These are phyloP conservation scores for Zoysia matrella DNA, from an alignment of 202 grass and related monocot species.

Conservation along the genomic window DNA sequence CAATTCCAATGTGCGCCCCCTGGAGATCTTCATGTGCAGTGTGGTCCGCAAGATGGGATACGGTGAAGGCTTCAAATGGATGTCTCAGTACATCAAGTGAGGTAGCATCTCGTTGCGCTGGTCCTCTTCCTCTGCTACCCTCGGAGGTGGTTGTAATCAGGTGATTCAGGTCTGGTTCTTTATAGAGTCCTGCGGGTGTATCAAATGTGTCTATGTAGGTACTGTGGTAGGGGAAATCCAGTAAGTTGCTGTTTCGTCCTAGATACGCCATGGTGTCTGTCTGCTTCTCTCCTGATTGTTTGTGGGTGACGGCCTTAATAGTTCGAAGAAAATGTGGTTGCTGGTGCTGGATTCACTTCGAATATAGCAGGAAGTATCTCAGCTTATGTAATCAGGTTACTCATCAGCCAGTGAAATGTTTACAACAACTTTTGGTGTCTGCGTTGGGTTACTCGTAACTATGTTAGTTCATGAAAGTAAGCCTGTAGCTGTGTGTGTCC, in stretches of 20 bases:
- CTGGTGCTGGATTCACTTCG: constrained; percentile 16
- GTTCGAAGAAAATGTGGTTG: constrained; percentile 1
- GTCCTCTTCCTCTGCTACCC: neutral
- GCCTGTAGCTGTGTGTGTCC: neutral
- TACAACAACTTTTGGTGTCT: neutral
- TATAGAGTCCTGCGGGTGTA: neutral
- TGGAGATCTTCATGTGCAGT: constrained; percentile 76
- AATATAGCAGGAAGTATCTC: constrained; percentile 10
- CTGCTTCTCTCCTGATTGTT: constrained; percentile 37
- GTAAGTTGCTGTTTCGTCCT: constrained; percentile 45
- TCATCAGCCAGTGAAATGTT: constrained; percentile 23
- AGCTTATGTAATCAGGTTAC: constrained; percentile 29
- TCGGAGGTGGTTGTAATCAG: neutral
- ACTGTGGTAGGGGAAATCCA: constrained; percentile 34
- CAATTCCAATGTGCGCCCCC: constrained; percentile 56
- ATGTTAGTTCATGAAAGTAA: neutral
- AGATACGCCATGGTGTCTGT: constrained; percentile 29
- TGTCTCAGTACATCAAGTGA: constrained; percentile 71
- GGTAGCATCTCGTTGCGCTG: neutral
- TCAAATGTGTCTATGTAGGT: constrained; percentile 36
- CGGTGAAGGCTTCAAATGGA: constrained; percentile 1
- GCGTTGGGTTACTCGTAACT: no score
- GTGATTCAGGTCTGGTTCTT: neutral
- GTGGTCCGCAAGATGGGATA: constrained; percentile 74
- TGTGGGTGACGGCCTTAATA: constrained; percentile 11